Base-by-base conservation (phyloP, 805 yeast genomes). In the Yarrowia porcina region DNA sequence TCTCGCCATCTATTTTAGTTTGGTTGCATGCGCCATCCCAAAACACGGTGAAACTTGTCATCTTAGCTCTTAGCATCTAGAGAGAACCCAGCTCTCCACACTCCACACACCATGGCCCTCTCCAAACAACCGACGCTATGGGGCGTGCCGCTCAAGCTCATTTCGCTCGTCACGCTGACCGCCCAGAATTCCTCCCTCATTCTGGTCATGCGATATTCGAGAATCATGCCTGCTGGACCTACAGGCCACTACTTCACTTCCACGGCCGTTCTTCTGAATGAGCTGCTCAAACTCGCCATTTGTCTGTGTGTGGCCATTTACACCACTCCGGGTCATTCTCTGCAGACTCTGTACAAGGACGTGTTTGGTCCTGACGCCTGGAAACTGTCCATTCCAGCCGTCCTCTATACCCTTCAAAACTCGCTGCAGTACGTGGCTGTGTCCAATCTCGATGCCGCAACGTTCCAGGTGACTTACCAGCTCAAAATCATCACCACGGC, bases 381-480 rank as follows among this genome's bases (percentile, higher is more conserved):
- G 77, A 76, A 76, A 56, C 69, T 76, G 63, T 74, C 77, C 15
- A 70, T 76, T 35, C 79, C 79, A 0, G 79, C 79, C 6, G 70
- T 71, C 12, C 70, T 76, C 20, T 76, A 76, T 66, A 77, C 78
- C n/a, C 42, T 74, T 49, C 77, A 74, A 66, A 76, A 76, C 68
- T 69, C 75, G 33, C 68, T 76, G 52, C 79, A 76, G 65, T 76
- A 76, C 63, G 75, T 74, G 23, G 79, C 79, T 2, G 79, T 77
- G 9, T 74, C 78, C 17, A 74, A 75, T 68, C 68, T 76, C 38
- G 76, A 75, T 52, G 79, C 79, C 1, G 78, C 79, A 13, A 74
- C 78, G 7, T 76, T 76, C 67, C 79, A 76, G 69, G 79, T 77
- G 61, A 74, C 78, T 10, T 76, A 76, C 69, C 79, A 76, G 70